phyloP scores from a whole-genome alignment of 345 rosid genomes.

The Melastoma malabathricum region DNA sequence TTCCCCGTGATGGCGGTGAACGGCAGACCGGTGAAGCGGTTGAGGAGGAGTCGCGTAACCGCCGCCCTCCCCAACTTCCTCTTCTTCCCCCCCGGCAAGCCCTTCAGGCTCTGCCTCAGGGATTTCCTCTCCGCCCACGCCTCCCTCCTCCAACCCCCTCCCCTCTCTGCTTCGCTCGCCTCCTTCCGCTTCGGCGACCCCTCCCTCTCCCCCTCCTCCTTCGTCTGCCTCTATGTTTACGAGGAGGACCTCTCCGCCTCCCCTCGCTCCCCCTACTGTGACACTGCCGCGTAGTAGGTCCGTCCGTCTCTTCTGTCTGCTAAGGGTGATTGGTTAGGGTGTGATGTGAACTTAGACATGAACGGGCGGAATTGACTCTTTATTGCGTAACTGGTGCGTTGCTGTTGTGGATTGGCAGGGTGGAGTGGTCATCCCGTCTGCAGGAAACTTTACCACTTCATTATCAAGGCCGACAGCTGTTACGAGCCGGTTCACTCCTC shows the following conservation, averaged over 20 bases:
- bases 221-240: conserved; percentile 38
- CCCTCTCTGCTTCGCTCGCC: conserved; percentile 36
- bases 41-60: conserved; percentile 59
- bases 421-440: conserved; percentile 39
- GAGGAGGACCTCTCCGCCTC: conserved; percentile 72
- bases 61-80: conserved; percentile 50
- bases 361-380: too few relatives aligned
- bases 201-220: conserved; percentile 16
- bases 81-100: conserved; percentile 29
- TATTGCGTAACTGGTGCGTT: too few relatives aligned
- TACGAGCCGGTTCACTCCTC: conserved; percentile 36
- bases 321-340: background rate
- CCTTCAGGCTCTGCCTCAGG: conserved; percentile 34
- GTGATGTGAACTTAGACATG: too few relatives aligned
- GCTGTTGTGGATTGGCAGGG: too few relatives aligned
- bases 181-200: conserved; percentile 35
- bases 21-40: conserved; percentile 44
- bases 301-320: conserved; percentile 27
- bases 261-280: conserved; percentile 49
- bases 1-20: conserved; percentile 31
- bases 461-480: conserved; percentile 47
- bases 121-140: conserved; percentile 36
- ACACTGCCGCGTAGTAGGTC: conserved; percentile 75
- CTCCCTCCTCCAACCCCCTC: conserved; percentile 33
- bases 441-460: conserved; percentile 55